phyloP scores from a whole-genome alignment of 768 basidiomycete species.

The Coprinellus micaceus region DNA sequence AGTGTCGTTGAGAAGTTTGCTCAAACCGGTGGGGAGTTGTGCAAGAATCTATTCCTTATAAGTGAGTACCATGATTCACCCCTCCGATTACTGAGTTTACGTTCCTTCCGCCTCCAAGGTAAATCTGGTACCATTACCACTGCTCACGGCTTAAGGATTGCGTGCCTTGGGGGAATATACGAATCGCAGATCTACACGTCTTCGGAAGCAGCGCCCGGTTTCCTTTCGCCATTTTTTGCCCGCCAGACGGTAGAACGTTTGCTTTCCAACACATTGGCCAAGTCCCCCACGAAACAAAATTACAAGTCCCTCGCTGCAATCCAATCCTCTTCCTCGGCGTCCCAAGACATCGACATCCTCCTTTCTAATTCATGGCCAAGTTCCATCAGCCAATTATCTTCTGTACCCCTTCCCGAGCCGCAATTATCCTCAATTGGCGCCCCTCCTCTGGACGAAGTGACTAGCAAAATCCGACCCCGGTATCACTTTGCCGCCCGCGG shows the following conservation, averaged over 20 bases:
- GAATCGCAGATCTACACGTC: slow-evolving; percentile 56
- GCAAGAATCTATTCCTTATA: slow-evolving; percentile 78
- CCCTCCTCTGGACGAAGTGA: slow-evolving; percentile 60
- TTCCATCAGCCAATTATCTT: slow-evolving; percentile 57
- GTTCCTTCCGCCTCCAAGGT: slow-evolving; percentile 36
- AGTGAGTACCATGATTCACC: slow-evolving; percentile 48
- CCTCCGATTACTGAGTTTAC: slow-evolving; percentile 7
- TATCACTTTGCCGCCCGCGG: slow-evolving; percentile 76
- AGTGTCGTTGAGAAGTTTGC: slow-evolving; percentile 71
- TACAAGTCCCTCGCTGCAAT: slow-evolving; percentile 68
- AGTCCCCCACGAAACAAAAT: slow-evolving; percentile 43
- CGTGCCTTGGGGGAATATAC: slow-evolving; percentile 78
- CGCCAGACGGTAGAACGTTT: slow-evolving; percentile 66
- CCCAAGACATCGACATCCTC: slow-evolving; percentile 75
- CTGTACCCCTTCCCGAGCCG: slow-evolving; percentile 45
- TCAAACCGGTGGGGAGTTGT: slow-evolving; percentile 74
- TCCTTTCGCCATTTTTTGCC: slow-evolving; percentile 73
- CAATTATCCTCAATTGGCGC: slow-evolving; percentile 44
- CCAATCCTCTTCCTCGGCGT: slow-evolving; percentile 53
- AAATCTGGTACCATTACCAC: slow-evolving; percentile 82
- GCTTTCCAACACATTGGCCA: slow-evolving; percentile 63
- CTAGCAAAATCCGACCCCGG: slow-evolving; percentile 68
- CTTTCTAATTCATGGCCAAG: slow-evolving; percentile 78
- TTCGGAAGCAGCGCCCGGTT: slow-evolving; percentile 66
- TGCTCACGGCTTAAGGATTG: slow-evolving; percentile 76